Percentiles rank a stretch among this genome's conserved stretches.
These are phyloP conservation scores for Starmerella sirachaensis DNA, from an alignment of 805 yeast species.

Conservation along the genomic window DNA sequence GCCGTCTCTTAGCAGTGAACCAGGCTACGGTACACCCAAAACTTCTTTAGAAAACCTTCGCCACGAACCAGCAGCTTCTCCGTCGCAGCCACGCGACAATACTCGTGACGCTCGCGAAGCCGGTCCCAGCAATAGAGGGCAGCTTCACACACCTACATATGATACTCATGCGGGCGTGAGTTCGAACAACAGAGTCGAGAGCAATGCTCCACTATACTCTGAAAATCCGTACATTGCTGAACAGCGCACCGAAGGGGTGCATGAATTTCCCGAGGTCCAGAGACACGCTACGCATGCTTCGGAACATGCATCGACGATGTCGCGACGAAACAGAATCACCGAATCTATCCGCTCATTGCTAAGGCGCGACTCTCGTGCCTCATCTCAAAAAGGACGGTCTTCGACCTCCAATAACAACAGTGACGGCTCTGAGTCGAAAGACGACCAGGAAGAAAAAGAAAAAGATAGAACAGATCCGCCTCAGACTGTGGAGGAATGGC, in stretches of 20 bases:
- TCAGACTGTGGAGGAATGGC: conserved; percentile 10
- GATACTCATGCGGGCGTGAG: too few relatives aligned
- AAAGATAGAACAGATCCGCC: not conserved
- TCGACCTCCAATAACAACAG: conserved; percentile 1
- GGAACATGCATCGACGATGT: too few relatives aligned
- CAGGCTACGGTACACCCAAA: too few relatives aligned
- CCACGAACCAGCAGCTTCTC: too few relatives aligned
- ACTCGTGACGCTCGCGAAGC: too few relatives aligned
- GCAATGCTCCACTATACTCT: not conserved
- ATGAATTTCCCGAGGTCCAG: conserved; percentile 4
- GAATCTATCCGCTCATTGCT: not conserved
- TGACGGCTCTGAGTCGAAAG: not conserved
- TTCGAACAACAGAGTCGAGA: too few relatives aligned
- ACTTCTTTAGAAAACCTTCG: too few relatives aligned
- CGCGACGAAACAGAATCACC: too few relatives aligned
- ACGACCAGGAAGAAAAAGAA: conserved; percentile 1
- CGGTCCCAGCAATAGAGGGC: too few relatives aligned
- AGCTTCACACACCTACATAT: too few relatives aligned
- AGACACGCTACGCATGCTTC: not conserved
- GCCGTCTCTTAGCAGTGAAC: too few relatives aligned
- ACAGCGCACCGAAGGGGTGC: conserved; percentile 3
- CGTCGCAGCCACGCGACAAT: too few relatives aligned
- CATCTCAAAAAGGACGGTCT: not conserved
- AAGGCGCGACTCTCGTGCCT: not conserved
- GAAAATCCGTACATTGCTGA: not conserved